Conservation (phyloP, 116 monocot genomes). For the Trichopus zeylanicus region DNA sequence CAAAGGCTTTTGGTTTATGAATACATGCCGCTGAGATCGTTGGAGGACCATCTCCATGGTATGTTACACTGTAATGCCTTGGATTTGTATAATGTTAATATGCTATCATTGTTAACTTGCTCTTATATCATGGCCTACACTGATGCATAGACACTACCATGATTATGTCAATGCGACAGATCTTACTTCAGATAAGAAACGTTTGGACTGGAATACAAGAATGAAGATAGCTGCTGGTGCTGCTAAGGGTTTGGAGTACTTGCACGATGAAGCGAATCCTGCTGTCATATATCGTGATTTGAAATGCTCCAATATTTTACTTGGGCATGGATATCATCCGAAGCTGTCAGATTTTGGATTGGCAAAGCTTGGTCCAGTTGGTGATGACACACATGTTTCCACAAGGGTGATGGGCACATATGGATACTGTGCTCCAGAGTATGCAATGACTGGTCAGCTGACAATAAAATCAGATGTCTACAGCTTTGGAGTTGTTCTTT, state of each 20-base stretch:
- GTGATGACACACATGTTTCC: conserved; percentile 67
- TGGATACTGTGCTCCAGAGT: conserved; percentile 73
- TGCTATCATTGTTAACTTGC: no score
- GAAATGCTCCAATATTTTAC: conserved; percentile 70
- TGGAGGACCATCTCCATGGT: conserved; percentile 69
- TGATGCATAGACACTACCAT: background rate
- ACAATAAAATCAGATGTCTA: conserved; percentile 74
- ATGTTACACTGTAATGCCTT: background rate
- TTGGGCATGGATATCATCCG: conserved; percentile 50
- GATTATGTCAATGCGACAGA: conserved; percentile 20
- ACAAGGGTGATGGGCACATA: conserved; percentile 71
- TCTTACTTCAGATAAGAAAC: conserved; percentile 31
- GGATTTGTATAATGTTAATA: no score
- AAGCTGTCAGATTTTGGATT: conserved; percentile 71
- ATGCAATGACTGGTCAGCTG: conserved; percentile 68
- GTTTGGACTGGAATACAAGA: conserved; percentile 63
- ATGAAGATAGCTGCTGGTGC: conserved; percentile 70
- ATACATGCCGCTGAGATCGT: conserved; percentile 57
- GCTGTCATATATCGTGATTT: conserved; percentile 70
- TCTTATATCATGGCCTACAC: no score
- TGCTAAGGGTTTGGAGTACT: conserved; percentile 60
- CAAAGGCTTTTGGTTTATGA: conserved; percentile 71
- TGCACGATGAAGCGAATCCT: conserved; percentile 60
- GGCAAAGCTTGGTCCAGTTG: conserved; percentile 64
- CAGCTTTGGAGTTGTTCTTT: conserved; percentile 73